phyloP scores from a whole-genome alignment of 371 early-diverging fungal genomes.

The Mitosporidium daphniae region DNA sequence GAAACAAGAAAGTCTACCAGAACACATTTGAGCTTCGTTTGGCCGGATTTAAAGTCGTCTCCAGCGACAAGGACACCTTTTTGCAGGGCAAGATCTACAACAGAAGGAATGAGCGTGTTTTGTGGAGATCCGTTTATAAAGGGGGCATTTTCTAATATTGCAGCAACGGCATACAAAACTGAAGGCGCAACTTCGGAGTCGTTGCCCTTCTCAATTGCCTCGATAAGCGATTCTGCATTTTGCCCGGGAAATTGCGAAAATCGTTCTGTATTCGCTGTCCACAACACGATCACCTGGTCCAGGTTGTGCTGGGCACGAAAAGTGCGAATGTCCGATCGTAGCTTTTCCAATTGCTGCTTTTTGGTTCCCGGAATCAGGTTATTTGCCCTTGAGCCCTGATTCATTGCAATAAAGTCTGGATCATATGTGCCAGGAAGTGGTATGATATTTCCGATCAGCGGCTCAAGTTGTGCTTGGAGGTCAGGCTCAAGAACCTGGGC shows the following conservation, averaged over 20 bases:
- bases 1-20: constrained; percentile 77
- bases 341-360: constrained; percentile 41
- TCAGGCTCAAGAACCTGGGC: constrained; percentile 69
- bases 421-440: constrained; percentile 76
- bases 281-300: constrained; percentile 65
- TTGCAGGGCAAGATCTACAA: constrained; percentile 42
- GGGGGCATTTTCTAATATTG: constrained; percentile 54
- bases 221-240: constrained; percentile 51
- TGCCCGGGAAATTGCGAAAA: constrained; percentile 33
- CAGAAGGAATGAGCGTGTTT: constrained; percentile 82
- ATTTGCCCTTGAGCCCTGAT: constrained; percentile 70
- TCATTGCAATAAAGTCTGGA: constrained; percentile 56
- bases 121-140: constrained; percentile 91
- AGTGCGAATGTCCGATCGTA: constrained; percentile 56
- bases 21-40: constrained; percentile 88
- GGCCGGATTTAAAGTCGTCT: constrained; percentile 90
- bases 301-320: constrained; percentile 45
- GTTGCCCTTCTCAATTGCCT: constrained; percentile 24
- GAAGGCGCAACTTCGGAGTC: constrained; percentile 67
- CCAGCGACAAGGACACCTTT: constrained; percentile 59
- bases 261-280: constrained; percentile 93
- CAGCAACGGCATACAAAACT: constrained; percentile 72
- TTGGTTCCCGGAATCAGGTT: constrained; percentile 43
- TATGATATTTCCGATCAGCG: constrained; percentile 23
- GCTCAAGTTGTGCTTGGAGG: constrained; percentile 50